Conservation (phyloP, 2,329 filamentous ascomycete species). For the Aspergillus piperis region DNA sequence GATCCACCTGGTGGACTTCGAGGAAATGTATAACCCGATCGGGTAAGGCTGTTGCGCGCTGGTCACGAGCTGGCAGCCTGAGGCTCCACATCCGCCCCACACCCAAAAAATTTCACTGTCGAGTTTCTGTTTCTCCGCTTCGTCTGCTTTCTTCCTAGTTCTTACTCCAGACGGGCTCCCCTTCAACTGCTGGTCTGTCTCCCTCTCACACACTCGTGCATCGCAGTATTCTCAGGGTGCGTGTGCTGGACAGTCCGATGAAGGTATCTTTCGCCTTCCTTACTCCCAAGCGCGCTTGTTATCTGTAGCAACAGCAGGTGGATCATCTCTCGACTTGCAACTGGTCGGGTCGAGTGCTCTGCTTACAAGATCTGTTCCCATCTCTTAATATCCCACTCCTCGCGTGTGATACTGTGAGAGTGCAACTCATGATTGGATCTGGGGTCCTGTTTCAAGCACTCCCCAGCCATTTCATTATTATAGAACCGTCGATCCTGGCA, state of each 20-base stretch:
- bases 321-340: conserved; percentile 15
- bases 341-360: conserved; percentile 24
- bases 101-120: conserved; percentile 23
- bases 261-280: conserved; percentile 5
- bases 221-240: conserved; percentile 1
- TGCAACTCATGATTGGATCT: conserved; percentile 26
- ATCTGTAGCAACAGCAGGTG: conserved; percentile 19
- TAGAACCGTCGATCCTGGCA: conserved; percentile 24
- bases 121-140: conserved; percentile 8
- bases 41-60: conserved; percentile 11
- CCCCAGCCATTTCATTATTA: conserved; percentile 10
- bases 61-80: conserved; percentile 22
- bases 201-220: not conserved
- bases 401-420: conserved; percentile 8
- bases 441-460: conserved; percentile 8
- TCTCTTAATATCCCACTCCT: not conserved
- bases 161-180: conserved; percentile 11
- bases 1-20: not conserved
- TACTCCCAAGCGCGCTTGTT: conserved; percentile 7
- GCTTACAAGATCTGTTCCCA: conserved; percentile 1
- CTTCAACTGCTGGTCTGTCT: not conserved
- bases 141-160: conserved; percentile 1
- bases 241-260: conserved; percentile 24
- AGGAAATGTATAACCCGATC: conserved; percentile 10
- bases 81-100: conserved; percentile 23